Base-by-base conservation (phyloP, 2,329 filamentous ascomycete species). In the Curvularia sp. region DNA sequence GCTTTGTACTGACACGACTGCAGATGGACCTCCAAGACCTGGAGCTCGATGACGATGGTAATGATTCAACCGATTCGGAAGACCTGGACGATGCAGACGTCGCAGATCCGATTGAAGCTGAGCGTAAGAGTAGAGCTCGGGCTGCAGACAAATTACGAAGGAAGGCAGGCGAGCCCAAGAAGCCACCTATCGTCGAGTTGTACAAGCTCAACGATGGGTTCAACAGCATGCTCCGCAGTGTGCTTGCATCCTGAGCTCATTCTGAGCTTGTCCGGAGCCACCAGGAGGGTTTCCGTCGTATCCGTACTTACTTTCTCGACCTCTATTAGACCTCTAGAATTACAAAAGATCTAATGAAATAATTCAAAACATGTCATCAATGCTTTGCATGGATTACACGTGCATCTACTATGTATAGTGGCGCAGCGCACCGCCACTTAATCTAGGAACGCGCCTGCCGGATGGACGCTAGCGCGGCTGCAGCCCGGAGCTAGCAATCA, bases 91-190 rank as follows among this genome's bases (percentile, higher is more conserved):
- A 89, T n/a, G 89, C 92, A 55, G 92, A 96, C 57, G 89, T 93
- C 58, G 78, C 91, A 60, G 93, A 98, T 71, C 93, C 94, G 1
- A 96, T 99, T 64, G 88, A 88, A 62, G 91, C 91, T 5, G 95
- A 98, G 81, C 83, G 94, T 59, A 90, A 88, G 70, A 84, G 92
- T 60, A 84, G 94, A 63, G 85, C 87, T 8, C 91, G 89, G 81
- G 87, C 85, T 67, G 91, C 93, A 72, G 93, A 97, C 73, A 86
- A 90, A 59, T 82, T 99, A 53, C 85, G 92, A 63, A 84, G 92
- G 53, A 89, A 86, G 43, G 92, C 93, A 0, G 93, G 93, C 31
- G 92, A 97, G 80, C 93, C 93, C 1, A 81, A 83, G 52, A 97
- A 97, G 80, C 93, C 93, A 3, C 78, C 82, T 1, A 86, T 97